Conservation (phyloP, 805 yeast genomes). For the Dipodascus albidus region DNA sequence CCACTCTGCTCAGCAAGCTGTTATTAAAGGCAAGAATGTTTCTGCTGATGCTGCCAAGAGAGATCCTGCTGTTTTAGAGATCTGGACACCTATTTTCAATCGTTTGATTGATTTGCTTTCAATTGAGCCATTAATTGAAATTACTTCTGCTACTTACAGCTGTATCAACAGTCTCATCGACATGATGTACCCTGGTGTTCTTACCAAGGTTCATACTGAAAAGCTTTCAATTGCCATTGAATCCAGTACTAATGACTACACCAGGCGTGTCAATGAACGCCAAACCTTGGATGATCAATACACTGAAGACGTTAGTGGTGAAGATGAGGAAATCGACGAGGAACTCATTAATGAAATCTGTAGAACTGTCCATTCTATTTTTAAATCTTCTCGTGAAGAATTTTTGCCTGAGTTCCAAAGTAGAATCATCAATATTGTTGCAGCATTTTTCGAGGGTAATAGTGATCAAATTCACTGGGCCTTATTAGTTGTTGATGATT, state of each 20-base stretch:
- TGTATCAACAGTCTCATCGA: conserved; percentile 57
- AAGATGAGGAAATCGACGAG: conserved; percentile 82
- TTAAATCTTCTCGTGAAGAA: conserved; percentile 46
- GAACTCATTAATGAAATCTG: conserved; percentile 80
- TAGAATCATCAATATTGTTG: conserved; percentile 47
- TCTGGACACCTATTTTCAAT: conserved; percentile 63
- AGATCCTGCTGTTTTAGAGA: conserved; percentile 41
- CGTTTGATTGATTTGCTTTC: conserved; percentile 58
- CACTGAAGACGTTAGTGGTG: conserved; percentile 75
- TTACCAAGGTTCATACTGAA: conserved; percentile 40
- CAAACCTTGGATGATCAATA: conserved; percentile 57
- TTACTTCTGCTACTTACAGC: conserved; percentile 65
- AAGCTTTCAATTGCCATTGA: conserved; percentile 49
- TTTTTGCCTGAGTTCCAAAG: conserved; percentile 56
- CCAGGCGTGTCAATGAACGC: conserved; percentile 51
- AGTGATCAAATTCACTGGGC: conserved; percentile 67
- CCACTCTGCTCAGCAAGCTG: conserved; percentile 42
- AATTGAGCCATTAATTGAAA: conserved; percentile 74
- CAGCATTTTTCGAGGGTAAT: conserved; percentile 49
- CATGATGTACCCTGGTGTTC: conserved; percentile 47
- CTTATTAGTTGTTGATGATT: conserved; percentile 65
- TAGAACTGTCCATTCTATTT: conserved; percentile 57
- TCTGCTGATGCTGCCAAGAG: conserved; percentile 24
- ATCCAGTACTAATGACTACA: conserved; percentile 52
- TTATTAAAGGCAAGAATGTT: conserved; percentile 42